Evolutionary conservation across 2,329 filamentous ascomycete species (phyloP), one percentile per base, ranked within the genome.

Genomic region (Cordyceps pruinosa): DNA sequence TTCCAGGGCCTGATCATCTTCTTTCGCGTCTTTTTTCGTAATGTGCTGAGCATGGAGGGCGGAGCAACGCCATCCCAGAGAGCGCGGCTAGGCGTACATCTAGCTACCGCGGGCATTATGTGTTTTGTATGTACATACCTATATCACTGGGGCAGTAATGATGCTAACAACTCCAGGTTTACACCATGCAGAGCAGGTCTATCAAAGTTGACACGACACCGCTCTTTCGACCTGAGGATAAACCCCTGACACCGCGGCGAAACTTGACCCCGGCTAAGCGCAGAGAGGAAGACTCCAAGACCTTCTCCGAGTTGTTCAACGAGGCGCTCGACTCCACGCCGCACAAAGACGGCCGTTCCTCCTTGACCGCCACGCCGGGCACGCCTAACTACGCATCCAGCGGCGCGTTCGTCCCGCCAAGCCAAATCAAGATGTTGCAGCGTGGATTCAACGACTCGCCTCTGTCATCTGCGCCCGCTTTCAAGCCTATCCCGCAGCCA

Each of bases 1-100:
- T 80, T 86, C 60, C 88, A 91, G 65, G 66, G 78, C 2, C 66
- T 87, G 32, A 76, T 85, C 23, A 66, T 89, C 12, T 66, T 78
- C 6, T 70, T 85, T 12, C 79, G 88, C 37, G 69, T 78, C 42
- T 64, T 78, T 17, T 79, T 83, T 50, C 70, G 75, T 21, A 72
- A 69, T 15, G 67, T 79, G 19, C 61, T 73, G 1, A 70, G 72
- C 41, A 68, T 75, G 61, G 68, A 73, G n/a, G 68, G 70, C 3
- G 70, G 72, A 0, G 67, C 71, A 23, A 69, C 68, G 1, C 64
- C 73, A 8, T 71, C 73, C 3, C 65, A 69, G 5, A 71, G 69
- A n/a, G 72, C 75, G 1, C 75, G 76, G 37, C 63, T 80, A 3
- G 74, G 75, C 30, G 78, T 78, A 1, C 87, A 91, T 64, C 61